Evolutionary conservation across 208 protist species (phyloP), one percentile per base, ranked within the genome.

Genomic region (Trypanosoma grayi): DNA sequence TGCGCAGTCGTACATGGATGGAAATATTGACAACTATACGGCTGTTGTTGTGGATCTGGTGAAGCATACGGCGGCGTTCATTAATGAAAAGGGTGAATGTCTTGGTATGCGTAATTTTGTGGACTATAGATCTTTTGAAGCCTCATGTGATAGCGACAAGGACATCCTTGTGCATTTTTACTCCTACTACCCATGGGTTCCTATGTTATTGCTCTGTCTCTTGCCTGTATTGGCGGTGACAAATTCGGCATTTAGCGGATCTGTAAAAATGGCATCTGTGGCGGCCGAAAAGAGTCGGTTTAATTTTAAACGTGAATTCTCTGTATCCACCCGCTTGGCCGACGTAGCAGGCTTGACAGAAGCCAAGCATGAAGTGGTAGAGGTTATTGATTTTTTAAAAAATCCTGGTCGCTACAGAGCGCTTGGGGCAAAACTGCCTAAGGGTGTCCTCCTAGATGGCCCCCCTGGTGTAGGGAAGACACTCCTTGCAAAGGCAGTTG

Each of bases 391-490:
- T 54, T 98, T 98, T 44, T 79, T 99, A 11, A 88, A 90, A 58
- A 78, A 97, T 59, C 97, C 97, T 4, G 60, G 77, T n/a, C 93
- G 90, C 48, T 99, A 98, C 67, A 70, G 77, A n/a, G 52, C 67
- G 13, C 83, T 99, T 20, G 97, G 97, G 31, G 97, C 90, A 16
- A 97, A 96, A 63, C 64, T 99, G 57, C 95, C 97, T 20, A 98
- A 98, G 62, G 97, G 97, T 28, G 79, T 99, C 3, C 78, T 99
- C 34, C 79, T 99, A 9, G 87, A 94, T 54, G 98, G 98, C 22
- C 95, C 95, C 28, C 97, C 98, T 18, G 98, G 98, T 39, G 97
- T 97, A 2, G 97, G 97, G 45, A 99, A 99, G 72, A 96, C 85
- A 55, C 79, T 92, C 36, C 71, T 94, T 20, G 89, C 87, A 18